Evolutionary conservation across 129 eudicot genomes (phyloP), one percentile per base, ranked within the genome.

Genomic region (Calendula officinalis): DNA sequence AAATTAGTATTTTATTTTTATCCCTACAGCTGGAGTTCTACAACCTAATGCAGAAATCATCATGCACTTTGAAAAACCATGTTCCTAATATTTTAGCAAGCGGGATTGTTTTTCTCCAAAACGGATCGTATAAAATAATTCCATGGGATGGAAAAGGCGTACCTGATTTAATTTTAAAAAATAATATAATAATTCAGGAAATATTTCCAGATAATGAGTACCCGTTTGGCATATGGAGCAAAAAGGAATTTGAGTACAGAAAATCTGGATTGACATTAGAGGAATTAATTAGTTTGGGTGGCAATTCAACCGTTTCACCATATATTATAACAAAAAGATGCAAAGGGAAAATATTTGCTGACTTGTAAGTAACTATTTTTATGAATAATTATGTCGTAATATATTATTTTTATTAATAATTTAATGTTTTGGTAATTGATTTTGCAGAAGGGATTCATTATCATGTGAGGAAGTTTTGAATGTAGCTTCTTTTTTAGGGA

Each of bases 141-240:
- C 83, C 87, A 3, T 91, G 98, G 98, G 86, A 85, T 75, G 98
- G 98, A 9, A 81, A 80, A 77, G 84, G 82, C 15, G 69, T 85
- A 42, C 98, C 90, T 33, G 89, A 87, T 66, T 76, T 78, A 42
- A 75, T 85, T 60, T 68, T 77, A 14, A 75, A 74, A 55, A 70
- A 66, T 64, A 63, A 55, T 67, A 33, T 63, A 51, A 60, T 65
- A 47, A 52, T 70, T 45, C 73, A 55, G 54, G 78, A 60, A 44
- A 74, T 59, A 45, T 37, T 62, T 60, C 63, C 53, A 6, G 66
- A 79, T 13, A 44, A 47, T 49, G 88, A 82, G 47, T 82, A 70
- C 63, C 90, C 94, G 34, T 88, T 87, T 83, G 95, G 98, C 43
- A 71, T 88, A 53, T 81, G 96, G 91, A 80, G 76, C 74, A 91